A percentile compares a stretch with the other conserved stretches of the same genome.
These are phyloP conservation scores for Aspergillus phoenicis DNA, from an alignment of 2,329 filamentous ascomycete genomes.

Conservation along the genomic window DNA sequence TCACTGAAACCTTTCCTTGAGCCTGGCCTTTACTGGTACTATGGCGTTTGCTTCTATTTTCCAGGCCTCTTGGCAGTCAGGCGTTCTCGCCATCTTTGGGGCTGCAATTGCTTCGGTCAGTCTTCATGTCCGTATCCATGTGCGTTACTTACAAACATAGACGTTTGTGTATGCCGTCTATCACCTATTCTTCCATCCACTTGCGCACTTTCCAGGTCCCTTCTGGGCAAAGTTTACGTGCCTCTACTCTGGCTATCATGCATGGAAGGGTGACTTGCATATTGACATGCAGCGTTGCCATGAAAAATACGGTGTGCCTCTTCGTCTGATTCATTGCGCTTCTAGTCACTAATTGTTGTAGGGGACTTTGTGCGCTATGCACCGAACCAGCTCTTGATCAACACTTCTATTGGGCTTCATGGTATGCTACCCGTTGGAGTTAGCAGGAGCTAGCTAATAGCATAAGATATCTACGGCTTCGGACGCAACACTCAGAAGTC, in stretches of 20 bases:
- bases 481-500: conserved; percentile 53
- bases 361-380: conserved; percentile 29
- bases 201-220: background rate
- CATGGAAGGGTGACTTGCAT: conserved; percentile 31
- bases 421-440: conserved; percentile 12
- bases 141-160: background rate
- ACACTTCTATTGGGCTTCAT: conserved; percentile 21
- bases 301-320: conserved; percentile 32
- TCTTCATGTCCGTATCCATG: background rate
- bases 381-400: conserved; percentile 27
- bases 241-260: conserved; percentile 29
- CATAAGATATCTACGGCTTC: conserved; percentile 49
- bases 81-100: background rate
- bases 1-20: background rate
- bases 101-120: background rate
- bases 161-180: background rate
- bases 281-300: conserved; percentile 31
- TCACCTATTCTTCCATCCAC: background rate
- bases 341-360: background rate
- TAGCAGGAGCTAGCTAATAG: background rate
- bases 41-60: background rate
- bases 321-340: background rate
- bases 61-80: background rate
- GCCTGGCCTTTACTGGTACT: background rate
- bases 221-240: conserved; percentile 61